Conservation (phyloP, 768 basidiomycete species). For the Daedaleopsis sinensis region DNA sequence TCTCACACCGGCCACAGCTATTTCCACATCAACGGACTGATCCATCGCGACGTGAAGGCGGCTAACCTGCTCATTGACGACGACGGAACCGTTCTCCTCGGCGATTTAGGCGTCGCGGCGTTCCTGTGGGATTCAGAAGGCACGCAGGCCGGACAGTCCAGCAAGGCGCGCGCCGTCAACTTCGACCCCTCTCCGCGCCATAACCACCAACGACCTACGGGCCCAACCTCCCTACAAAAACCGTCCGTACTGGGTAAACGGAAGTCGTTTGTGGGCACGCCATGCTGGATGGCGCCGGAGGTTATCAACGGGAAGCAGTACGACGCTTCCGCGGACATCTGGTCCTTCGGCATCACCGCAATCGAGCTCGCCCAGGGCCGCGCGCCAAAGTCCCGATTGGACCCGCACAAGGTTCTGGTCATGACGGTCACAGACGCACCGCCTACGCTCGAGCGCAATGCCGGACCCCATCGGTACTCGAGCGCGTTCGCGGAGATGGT, state of each 20-base stretch:
- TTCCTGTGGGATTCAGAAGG: slow-evolving; percentile 68
- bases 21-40: slow-evolving; percentile 86
- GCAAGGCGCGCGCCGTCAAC: slow-evolving; percentile 13
- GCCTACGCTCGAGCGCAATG: slow-evolving; percentile 75
- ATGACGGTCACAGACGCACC: slow-evolving; percentile 80
- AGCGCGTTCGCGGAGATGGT: slow-evolving; percentile 83
- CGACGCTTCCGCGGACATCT: slow-evolving; percentile 89
- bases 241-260: slow-evolving; percentile 69
- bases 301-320: slow-evolving; percentile 84
- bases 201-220: background rate
- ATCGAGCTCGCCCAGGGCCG: slow-evolving; percentile 87
- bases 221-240: slow-evolving; percentile 34
- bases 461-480: slow-evolving; percentile 75
- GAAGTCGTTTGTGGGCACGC: slow-evolving; percentile 94
- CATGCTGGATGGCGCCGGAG: slow-evolving; percentile 98
- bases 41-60: slow-evolving; percentile 94
- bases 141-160: slow-evolving; percentile 24
- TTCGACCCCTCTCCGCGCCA: slow-evolving; percentile 25
- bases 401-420: slow-evolving; percentile 72
- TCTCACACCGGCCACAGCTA: slow-evolving; percentile 49
- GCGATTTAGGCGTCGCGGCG: slow-evolving; percentile 92
- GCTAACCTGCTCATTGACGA: slow-evolving; percentile 93
- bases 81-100: slow-evolving; percentile 86
- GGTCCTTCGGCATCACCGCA: slow-evolving; percentile 97
- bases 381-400: slow-evolving; percentile 80